Percentiles rank a stretch among this genome's conserved stretches.
Evolutionary conservation across 192 early-diverging fungal species (phyloP).

Genomic region (Dispira simplex): DNA sequence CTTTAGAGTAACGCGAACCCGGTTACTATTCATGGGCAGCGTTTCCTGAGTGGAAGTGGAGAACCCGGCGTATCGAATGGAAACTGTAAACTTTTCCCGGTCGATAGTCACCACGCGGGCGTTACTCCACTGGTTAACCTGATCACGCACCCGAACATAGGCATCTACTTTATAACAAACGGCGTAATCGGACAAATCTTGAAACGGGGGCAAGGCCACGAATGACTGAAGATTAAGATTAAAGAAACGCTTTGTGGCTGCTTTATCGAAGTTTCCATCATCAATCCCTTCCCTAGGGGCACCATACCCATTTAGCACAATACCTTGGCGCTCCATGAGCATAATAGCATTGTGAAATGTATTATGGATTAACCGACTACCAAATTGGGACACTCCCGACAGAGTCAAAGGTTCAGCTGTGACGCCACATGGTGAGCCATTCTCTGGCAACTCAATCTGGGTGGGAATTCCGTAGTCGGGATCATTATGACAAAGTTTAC

Average conservation of each 20-base stretch:
- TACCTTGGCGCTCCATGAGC: not conserved
- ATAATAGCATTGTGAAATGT: not conserved
- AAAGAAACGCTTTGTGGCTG: not conserved
- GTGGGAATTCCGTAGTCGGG: not conserved
- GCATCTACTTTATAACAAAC: conserved; percentile 23
- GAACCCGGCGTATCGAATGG: conserved; percentile 21
- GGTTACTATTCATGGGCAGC: conserved; percentile 26
- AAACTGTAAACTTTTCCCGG: conserved; percentile 18
- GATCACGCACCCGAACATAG: conserved; percentile 23
- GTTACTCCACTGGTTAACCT: conserved; percentile 28
- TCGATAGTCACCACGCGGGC: conserved; percentile 25
- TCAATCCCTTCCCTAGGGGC: conserved; percentile 16
- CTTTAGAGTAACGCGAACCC: conserved; percentile 23
- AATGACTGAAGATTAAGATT: conserved; percentile 13
- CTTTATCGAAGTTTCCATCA: conserved; percentile 1
- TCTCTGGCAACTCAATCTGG: not conserved
- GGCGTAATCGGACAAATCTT: conserved; percentile 28
- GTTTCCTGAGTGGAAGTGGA: conserved; percentile 24
- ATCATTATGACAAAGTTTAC: not conserved
- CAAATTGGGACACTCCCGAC: not conserved
- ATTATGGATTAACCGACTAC: not conserved
- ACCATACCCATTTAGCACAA: conserved; percentile 11
- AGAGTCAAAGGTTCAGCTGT: not conserved
- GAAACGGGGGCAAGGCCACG: conserved; percentile 23
- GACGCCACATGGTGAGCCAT: not conserved